phyloP scores from a whole-genome alignment of 495 filamentous ascomycete genomes.

The Penicillium coprophilum region DNA sequence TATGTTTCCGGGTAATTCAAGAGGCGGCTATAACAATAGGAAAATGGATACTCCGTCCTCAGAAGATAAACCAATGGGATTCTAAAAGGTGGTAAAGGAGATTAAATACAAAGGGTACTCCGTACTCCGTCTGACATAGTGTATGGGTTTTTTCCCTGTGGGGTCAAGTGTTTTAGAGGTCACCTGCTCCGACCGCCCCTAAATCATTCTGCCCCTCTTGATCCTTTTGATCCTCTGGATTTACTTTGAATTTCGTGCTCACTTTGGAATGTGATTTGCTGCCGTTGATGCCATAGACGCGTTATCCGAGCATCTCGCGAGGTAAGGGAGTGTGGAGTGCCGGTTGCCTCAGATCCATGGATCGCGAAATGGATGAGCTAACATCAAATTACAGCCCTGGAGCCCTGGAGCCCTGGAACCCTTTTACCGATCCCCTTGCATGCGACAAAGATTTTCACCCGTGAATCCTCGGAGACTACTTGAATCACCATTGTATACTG shows the following conservation, averaged over 20 bases:
- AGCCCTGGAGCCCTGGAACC: too few relatives aligned
- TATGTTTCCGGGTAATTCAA: too few relatives aligned
- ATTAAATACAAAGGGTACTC: constrained; percentile 1
- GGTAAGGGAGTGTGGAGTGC: not conserved
- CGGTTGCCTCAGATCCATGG: not conserved
- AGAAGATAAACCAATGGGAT: not conserved
- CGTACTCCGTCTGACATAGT: too few relatives aligned
- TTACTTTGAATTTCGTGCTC: not conserved
- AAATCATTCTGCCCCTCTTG: constrained; percentile 11
- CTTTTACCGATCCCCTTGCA: constrained; percentile 23
- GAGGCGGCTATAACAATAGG: constrained; percentile 3
- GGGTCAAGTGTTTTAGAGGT: constrained; percentile 9
- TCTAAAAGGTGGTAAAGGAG: not conserved
- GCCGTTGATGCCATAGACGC: not conserved
- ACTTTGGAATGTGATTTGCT: not conserved
- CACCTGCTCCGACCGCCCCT: constrained; percentile 14
- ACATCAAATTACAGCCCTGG: not conserved
- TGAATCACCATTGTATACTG: constrained; percentile 4
- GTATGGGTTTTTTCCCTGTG: not conserved
- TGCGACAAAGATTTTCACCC: constrained; percentile 6
- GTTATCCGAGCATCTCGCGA: not conserved
- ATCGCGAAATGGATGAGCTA: constrained; percentile 1
- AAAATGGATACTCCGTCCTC: not conserved
- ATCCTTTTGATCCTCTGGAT: too few relatives aligned
- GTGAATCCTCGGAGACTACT: constrained; percentile 2